Percentiles rank a stretch among this genome's conserved stretches.
phyloP scores from a whole-genome alignment of 31 red algal genomes.

The Endocladia muricata region DNA sequence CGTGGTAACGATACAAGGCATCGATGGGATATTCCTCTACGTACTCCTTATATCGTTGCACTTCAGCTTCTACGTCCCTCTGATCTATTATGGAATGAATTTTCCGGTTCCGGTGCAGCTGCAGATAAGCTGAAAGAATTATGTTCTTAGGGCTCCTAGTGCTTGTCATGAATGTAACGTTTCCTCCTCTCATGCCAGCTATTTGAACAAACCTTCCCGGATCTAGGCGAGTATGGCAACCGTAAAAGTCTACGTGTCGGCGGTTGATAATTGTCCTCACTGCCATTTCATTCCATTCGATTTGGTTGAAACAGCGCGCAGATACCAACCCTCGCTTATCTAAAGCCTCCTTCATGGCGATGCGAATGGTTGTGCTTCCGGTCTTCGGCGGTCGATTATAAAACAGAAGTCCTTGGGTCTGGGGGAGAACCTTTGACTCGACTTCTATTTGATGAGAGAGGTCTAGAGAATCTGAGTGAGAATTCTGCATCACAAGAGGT shows the following conservation, averaged over 20 bases:
- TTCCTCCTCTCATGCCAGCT: slow-evolving; percentile 11
- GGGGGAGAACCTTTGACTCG: no score
- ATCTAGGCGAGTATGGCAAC: slow-evolving; percentile 30
- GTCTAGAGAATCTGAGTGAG: no score
- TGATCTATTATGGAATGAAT: slow-evolving; percentile 4
- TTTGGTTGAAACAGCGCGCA: slow-evolving; percentile 45
- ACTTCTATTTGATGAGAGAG: no score
- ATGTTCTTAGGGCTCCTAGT: slow-evolving; percentile 21
- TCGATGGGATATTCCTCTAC: slow-evolving; percentile 37
- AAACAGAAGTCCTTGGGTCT: slow-evolving; percentile 27
- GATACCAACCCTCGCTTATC: background rate
- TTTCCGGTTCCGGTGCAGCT: slow-evolving; percentile 17
- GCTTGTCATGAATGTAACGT: slow-evolving; percentile 45
- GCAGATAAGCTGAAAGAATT: slow-evolving; percentile 37
- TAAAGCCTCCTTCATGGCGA: slow-evolving; percentile 35
- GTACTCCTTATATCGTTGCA: slow-evolving; percentile 21
- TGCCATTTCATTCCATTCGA: slow-evolving; percentile 57
- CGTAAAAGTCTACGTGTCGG: slow-evolving; percentile 43
- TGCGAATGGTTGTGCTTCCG: slow-evolving; percentile 28
- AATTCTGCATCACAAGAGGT: no score
- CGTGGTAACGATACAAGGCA: slow-evolving; percentile 36
- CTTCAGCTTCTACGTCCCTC: slow-evolving; percentile 11
- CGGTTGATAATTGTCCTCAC: slow-evolving; percentile 32
- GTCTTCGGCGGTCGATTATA: slow-evolving; percentile 47
- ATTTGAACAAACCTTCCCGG: background rate